A percentile compares a stretch with the other conserved stretches of the same genome.
phyloP scores from a whole-genome alignment of 176 grass and related monocot genomes.

The Phragmites australis region DNA sequence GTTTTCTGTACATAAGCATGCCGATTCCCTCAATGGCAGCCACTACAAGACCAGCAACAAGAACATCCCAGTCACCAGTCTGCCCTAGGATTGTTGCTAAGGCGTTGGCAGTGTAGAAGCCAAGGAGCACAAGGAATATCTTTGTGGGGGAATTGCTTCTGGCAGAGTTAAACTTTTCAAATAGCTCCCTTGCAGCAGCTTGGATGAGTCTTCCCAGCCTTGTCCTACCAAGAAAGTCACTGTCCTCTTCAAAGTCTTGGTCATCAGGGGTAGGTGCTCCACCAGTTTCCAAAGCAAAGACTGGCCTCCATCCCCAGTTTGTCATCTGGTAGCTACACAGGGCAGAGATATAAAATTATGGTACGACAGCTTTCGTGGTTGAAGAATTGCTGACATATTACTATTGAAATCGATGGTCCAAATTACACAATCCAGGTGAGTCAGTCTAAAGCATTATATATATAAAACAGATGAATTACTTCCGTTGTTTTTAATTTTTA shows the following conservation, averaged over 20 bases:
- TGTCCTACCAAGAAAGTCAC: slow-evolving; percentile 65
- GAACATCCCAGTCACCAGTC: slow-evolving; percentile 97
- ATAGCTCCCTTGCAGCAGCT: slow-evolving; percentile 60
- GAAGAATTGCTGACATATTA: too few species aligned
- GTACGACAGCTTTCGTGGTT: not conserved
- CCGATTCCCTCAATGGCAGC: slow-evolving; percentile 85
- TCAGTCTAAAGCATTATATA: too few species aligned
- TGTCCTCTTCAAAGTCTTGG: slow-evolving; percentile 55
- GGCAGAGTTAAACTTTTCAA: slow-evolving; percentile 72
- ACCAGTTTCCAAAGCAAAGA: slow-evolving; percentile 68
- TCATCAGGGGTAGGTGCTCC: slow-evolving; percentile 55
- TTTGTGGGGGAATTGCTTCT: slow-evolving; percentile 76
- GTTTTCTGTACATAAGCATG: slow-evolving; percentile 92
- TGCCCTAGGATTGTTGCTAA: slow-evolving; percentile 92
- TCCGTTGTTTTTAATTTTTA: not conserved
- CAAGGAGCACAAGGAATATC: slow-evolving; percentile 88
- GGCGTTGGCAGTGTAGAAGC: slow-evolving; percentile 95
- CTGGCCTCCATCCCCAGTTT: slow-evolving; percentile 58
- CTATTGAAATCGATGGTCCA: too few species aligned
- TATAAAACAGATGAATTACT: not conserved
- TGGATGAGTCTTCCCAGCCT: slow-evolving; percentile 70
- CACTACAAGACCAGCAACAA: slow-evolving; percentile 87
- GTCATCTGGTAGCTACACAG: slow-evolving; percentile 56
- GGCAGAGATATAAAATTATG: slow-evolving; percentile 14
- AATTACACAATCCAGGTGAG: too few species aligned